These are phyloP conservation scores for Posidonia oceanica DNA, from an alignment of 116 monocot genomes.

Conservation along the genomic window DNA sequence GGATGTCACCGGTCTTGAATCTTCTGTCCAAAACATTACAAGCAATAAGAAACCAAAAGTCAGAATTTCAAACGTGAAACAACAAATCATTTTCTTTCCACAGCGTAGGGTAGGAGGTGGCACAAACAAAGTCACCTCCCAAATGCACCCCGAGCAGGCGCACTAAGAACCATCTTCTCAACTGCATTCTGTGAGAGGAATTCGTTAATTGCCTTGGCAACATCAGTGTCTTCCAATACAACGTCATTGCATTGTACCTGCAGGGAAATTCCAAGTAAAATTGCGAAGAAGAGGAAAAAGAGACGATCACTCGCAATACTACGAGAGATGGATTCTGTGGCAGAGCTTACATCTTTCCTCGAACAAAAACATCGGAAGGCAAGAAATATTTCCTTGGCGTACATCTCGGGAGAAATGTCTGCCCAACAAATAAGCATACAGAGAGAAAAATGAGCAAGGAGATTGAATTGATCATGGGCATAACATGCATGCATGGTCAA, in stretches of 20 bases:
- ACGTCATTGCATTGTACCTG: constrained; percentile 49
- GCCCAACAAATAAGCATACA: not conserved
- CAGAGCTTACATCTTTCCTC: constrained; percentile 12
- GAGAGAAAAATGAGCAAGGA: not conserved
- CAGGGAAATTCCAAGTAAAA: not conserved
- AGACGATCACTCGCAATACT: too few species aligned
- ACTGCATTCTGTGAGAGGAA: constrained; percentile 29
- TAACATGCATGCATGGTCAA: not conserved
- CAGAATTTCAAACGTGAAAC: not conserved
- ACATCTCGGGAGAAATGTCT: not conserved
- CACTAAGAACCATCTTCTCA: constrained; percentile 58
- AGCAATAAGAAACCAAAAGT: not conserved
- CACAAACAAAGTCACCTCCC: constrained; percentile 41
- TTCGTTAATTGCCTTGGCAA: constrained; percentile 43
- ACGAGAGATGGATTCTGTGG: not conserved
- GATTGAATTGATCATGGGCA: not conserved
- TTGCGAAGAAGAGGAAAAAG: not conserved
- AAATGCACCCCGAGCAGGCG: constrained; percentile 31
- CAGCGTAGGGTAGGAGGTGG: not conserved
- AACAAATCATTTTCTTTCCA: not conserved
- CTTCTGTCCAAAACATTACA: constrained; percentile 16
- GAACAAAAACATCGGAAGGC: constrained; percentile 22
- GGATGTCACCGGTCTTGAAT: constrained; percentile 51
- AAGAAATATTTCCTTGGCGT: constrained; percentile 15
- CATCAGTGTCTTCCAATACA: constrained; percentile 31